A percentile compares a stretch with the other conserved stretches of the same genome.
Evolutionary conservation across 2,329 filamentous ascomycete genomes (phyloP).

Genomic region (Rachicladosporium sp.): DNA sequence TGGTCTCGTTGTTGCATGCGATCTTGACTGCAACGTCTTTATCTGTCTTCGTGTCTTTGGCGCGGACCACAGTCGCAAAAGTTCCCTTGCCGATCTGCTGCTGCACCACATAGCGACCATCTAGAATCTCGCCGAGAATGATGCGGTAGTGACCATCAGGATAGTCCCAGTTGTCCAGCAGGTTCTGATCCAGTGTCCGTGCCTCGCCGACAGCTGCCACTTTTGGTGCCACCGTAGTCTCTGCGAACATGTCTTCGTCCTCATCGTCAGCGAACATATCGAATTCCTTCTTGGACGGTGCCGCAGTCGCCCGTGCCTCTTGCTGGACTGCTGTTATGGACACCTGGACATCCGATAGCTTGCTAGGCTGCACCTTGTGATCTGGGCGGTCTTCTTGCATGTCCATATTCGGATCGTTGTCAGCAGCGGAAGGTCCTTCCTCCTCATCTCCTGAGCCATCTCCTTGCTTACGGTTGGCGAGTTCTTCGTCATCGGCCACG

Average conservation of each 20-base stretch:
- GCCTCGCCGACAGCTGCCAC: constrained; percentile 33
- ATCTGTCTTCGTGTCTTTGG: constrained; percentile 57
- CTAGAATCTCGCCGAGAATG: constrained; percentile 78
- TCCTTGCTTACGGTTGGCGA: constrained; percentile 22
- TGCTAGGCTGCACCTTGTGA: constrained; percentile 9
- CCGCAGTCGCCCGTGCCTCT: background rate
- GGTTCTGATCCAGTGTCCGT: constrained; percentile 54
- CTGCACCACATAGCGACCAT: constrained; percentile 80
- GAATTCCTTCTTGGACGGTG: constrained; percentile 38
- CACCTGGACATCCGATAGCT: no score
- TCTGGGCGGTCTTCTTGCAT: constrained; percentile 60
- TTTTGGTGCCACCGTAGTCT: constrained; percentile 30
- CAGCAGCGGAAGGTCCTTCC: constrained; percentile 78
- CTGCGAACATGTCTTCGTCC: constrained; percentile 85
- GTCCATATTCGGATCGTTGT: constrained; percentile 81
- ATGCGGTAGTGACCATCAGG: constrained; percentile 94
- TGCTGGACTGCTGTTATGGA: no score
- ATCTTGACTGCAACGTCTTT: constrained; percentile 91
- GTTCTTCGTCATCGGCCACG: constrained; percentile 29
- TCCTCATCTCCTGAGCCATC: constrained; percentile 29
- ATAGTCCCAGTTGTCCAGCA: constrained; percentile 87
- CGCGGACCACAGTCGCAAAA: constrained; percentile 91
- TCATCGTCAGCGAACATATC: constrained; percentile 54
- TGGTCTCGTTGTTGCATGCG: constrained; percentile 71
- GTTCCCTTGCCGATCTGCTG: constrained; percentile 83